A percentile compares a stretch with the other conserved stretches of the same genome.
These are phyloP conservation scores for Thermomyces lanuginosus DNA, from an alignment of 2,329 filamentous ascomycete species.

Conservation along the genomic window DNA sequence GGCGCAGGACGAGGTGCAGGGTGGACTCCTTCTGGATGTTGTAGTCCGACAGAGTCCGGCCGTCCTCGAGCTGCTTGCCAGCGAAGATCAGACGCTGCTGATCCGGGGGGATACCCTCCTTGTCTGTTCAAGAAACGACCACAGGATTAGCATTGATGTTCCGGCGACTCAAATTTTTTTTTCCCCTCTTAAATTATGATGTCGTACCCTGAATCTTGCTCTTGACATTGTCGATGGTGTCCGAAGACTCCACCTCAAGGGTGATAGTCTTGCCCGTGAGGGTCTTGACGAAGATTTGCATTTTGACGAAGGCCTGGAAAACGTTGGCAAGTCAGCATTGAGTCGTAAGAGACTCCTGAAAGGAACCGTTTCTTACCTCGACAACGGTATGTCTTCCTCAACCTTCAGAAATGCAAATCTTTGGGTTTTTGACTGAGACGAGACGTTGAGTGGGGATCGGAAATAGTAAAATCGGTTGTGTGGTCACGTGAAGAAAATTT, in stretches of 20 bases:
- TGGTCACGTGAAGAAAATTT: slow-evolving; percentile 16
- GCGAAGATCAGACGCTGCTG: slow-evolving; percentile 99
- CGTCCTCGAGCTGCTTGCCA: slow-evolving; percentile 99
- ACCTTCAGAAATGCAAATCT: slow-evolving; percentile 31
- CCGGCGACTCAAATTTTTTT: too few species aligned
- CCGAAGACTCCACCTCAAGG: slow-evolving; percentile 99
- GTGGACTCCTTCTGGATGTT: slow-evolving; percentile 99
- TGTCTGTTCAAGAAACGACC: slow-evolving; percentile 45
- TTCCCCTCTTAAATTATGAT: not conserved
- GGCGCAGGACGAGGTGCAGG: slow-evolving; percentile 91
- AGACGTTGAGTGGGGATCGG: slow-evolving; percentile 13
- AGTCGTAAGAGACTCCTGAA: not conserved
- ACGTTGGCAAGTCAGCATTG: slow-evolving; percentile 8
- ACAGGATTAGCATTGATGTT: not conserved
- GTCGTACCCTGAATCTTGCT: slow-evolving; percentile 64
- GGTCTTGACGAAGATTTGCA: slow-evolving; percentile 45
- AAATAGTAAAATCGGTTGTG: slow-evolving; percentile 28
- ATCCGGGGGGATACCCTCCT: slow-evolving; percentile 98
- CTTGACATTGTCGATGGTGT: slow-evolving; percentile 99
- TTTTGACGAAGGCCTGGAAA: slow-evolving; percentile 30
- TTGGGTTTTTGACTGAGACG: slow-evolving; percentile 8
- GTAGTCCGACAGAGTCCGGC: slow-evolving; percentile 97
- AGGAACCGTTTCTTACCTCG: slow-evolving; percentile 35
- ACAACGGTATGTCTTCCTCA: slow-evolving; percentile 49
- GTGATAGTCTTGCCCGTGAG: slow-evolving; percentile 99